Conservation (phyloP, 495 filamentous ascomycete genomes). For the Hypoxylon rickii region DNA sequence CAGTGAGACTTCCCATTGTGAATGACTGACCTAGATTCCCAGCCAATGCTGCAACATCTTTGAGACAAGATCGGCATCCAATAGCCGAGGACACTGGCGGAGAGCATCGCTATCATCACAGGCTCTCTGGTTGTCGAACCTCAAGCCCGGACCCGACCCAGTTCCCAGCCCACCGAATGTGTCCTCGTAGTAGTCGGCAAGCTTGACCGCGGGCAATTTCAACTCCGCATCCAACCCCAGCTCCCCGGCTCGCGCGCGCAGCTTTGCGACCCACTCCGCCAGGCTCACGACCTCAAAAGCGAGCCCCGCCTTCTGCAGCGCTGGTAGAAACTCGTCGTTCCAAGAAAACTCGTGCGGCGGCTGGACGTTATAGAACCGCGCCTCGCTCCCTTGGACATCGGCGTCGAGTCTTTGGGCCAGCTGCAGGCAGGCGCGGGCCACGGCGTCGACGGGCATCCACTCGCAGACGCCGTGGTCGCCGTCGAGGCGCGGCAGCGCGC, state of each 20-base stretch:
- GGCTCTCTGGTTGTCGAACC: constrained; percentile 24
- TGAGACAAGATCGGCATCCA: constrained; percentile 20
- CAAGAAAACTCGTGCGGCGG: constrained; percentile 52
- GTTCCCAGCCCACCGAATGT: constrained; percentile 39
- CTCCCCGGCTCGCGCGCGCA: constrained; percentile 44
- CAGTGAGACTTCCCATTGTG: too few relatives aligned
- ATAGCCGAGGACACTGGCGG: constrained; percentile 26
- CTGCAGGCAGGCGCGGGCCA: constrained; percentile 54
- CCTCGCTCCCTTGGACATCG: not conserved
- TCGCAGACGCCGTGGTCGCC: constrained; percentile 45
- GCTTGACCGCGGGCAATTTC: constrained; percentile 49
- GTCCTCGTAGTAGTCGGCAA: constrained; percentile 51
- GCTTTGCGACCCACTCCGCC: constrained; percentile 48
- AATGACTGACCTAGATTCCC: not conserved
- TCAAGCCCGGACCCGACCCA: constrained; percentile 14
- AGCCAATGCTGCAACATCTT: constrained; percentile 36
- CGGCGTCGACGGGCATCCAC: constrained; percentile 63
- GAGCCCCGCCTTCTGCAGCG: constrained; percentile 43
- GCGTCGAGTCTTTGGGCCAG: constrained; percentile 43
- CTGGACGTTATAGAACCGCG: constrained; percentile 52
- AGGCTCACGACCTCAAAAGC: constrained; percentile 51
- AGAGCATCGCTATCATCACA: constrained; percentile 32
- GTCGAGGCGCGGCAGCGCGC: constrained; percentile 53
- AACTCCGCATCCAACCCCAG: constrained; percentile 39
- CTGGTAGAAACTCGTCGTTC: constrained; percentile 51